Base-by-base conservation (phyloP, 192 early-diverging fungal genomes). In the Kappamyces sp. region DNA sequence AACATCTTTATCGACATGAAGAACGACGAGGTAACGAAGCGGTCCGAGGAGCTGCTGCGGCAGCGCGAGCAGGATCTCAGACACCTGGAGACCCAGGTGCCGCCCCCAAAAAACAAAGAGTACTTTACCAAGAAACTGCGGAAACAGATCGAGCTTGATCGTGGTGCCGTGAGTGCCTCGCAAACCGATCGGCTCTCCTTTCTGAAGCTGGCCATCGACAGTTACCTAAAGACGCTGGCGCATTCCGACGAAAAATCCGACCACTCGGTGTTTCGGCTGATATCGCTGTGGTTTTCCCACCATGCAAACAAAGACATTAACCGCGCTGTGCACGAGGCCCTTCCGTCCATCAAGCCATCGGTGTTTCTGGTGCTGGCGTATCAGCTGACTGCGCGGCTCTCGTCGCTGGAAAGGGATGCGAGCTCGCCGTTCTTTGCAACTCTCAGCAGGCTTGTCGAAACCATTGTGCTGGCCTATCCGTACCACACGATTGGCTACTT, bases 211-310 rank as follows among this genome's bases (percentile, higher is more conserved):
- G 54, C 46, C 30, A 59, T 77, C 34, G 69, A 74, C 43, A 77
- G 67, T 46, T 79, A 77, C 45, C 34, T 77, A 38, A 6, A 67
- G 8, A 66, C 62, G 12, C 43, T 79, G 33, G 36, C 60, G 35
- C 51, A 62, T 45, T 67, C 67, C 2, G 39, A 65, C 14, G 31
- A n/a, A 9, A 60, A 76, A 42, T 59, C 31, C 12, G 77, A 76
- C 48, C 43, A 70, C 22, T 54, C 57, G 35, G 77, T 77, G 15
- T 79, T 79, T 52, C 57, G 73, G 40, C 39, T 79, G 4, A 69
- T 65, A 42, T 59, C 74, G 4, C 50, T 79, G 4, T 79, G 77
- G 77, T 71, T 79, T 51, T 69, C 66, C 1, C 77, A 79, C 37
- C 9, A 53, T 11, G n/a, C 47, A 2, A 54, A 53, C 7, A 11